Evolutionary conservation across 1,139 yeast genomes (phyloP), one percentile per base, ranked within the genome.

Genomic region (Candida neerlandica): DNA sequence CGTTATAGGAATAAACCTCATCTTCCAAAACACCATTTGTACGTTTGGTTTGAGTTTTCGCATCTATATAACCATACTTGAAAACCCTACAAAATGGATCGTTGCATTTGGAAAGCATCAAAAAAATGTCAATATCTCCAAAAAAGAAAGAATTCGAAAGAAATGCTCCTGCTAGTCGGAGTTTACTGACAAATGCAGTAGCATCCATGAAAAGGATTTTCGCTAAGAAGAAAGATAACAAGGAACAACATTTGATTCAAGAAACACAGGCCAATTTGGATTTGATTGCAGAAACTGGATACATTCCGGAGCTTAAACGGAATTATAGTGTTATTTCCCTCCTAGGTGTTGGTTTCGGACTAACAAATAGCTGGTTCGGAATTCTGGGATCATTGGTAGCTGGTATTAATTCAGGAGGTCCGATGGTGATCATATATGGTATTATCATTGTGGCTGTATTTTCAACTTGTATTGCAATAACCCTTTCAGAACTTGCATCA

Each of bases 341-440:
- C 4, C 65, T 82, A 23, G 87, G 87, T 45, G 83, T 84, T 47
- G 86, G 86, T 3, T 82, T 82, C 56, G 85, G 86, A 32, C 61
- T 82, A 46, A 82, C 86, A 38, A 81, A 81, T 64, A 80, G 85
- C 7, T 81, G 86, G 86, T 79, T 82, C 53, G 88, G 89, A 51
- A 81, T 83, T 7, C 38, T 41, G 30, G 53, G 50, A 7, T 30
- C 33, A 23, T 43, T 43, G 14, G 44, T 82, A 48, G 80, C 86
- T n/a, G 86, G 86, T 58, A 82, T 84, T 50, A 70, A 75, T 49
- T 80, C 86, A 33, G 88, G 88, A 54, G 89, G 89, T 19, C 89
- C 89, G 11, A 70, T 84, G 73, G 65, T 83, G 70, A 80, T 84
- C 54, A 79, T 84, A 14, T 84, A 84, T 58, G 89, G 89, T 57